Evolutionary conservation across 768 basidiomycete genomes (phyloP).

Genomic region (Myochromella boudieri): DNA sequence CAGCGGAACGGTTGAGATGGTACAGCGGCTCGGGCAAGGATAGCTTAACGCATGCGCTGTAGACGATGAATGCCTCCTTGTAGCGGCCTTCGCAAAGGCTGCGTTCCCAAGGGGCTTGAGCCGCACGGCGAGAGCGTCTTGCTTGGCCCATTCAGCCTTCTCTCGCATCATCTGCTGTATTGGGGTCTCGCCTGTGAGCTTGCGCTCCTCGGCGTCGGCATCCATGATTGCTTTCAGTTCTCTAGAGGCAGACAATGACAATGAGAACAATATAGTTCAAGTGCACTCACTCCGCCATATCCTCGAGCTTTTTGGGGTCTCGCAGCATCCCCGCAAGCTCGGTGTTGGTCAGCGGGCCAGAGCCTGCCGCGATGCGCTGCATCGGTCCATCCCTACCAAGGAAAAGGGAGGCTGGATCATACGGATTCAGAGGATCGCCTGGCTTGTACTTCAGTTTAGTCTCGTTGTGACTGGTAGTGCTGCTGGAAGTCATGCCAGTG

Average conservation of each 20-base stretch:
- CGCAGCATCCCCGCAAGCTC: not conserved
- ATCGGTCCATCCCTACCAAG: not conserved
- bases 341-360: not conserved
- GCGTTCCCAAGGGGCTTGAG: slow-evolving; percentile 1
- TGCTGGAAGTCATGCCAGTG: too few species aligned
- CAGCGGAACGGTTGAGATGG: too few species aligned
- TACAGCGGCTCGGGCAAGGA: not conserved
- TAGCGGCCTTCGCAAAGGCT: not conserved
- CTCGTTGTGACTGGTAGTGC: too few species aligned
- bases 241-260: too few species aligned
- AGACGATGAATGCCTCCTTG: not conserved
- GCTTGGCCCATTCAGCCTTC: slow-evolving; percentile 1
- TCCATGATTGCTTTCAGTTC: not conserved
- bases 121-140: not conserved
- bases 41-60: not conserved
- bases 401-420: slow-evolving; percentile 5
- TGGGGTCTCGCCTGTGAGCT: slow-evolving; percentile 1
- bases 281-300: not conserved
- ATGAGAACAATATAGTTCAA: too few species aligned
- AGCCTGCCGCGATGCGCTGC: not conserved
- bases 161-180: not conserved
- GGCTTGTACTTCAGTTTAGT: slow-evolving; percentile 3
- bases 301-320: not conserved
- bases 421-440: slow-evolving; percentile 8
- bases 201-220: slow-evolving; percentile 1